These are phyloP conservation scores for Trematosphaeria pertusa DNA, from an alignment of 2,329 filamentous ascomycete genomes.

Conservation along the genomic window DNA sequence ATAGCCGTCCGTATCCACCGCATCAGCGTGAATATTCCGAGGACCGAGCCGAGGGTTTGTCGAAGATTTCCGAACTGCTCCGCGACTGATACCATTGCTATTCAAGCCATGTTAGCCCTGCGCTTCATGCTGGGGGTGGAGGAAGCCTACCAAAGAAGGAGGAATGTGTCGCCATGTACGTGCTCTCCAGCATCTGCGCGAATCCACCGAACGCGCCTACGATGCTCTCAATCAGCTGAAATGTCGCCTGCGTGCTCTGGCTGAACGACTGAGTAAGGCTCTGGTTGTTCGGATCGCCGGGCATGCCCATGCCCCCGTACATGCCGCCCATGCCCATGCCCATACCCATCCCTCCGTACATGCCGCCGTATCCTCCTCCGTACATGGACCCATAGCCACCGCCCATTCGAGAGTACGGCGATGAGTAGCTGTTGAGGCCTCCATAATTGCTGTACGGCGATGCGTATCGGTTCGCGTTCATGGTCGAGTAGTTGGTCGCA, in stretches of 20 bases:
- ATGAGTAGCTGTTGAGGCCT: conserved; percentile 61
- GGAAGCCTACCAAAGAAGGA: conserved; percentile 86
- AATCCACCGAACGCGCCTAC: conserved; percentile 97
- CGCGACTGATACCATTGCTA: conserved; percentile 94
- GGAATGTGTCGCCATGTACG: conserved; percentile 98
- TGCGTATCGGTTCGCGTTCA: conserved; percentile 60
- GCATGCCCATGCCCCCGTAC: conserved; percentile 59
- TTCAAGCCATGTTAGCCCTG: conserved; percentile 18
- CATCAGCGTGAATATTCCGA: conserved; percentile 95
- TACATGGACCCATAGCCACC: conserved; percentile 52
- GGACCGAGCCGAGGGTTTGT: conserved; percentile 88
- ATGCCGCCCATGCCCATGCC: conserved; percentile 51
- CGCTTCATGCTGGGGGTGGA: neutral
- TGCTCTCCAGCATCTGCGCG: conserved; percentile 98
- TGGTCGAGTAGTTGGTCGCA: conserved; percentile 78
- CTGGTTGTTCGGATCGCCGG: conserved; percentile 79
- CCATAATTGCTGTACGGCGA: conserved; percentile 60
- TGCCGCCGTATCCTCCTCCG: conserved; percentile 54
- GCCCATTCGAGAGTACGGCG: conserved; percentile 62
- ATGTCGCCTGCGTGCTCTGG: conserved; percentile 94
- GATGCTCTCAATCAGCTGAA: conserved; percentile 97
- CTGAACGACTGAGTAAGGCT: conserved; percentile 95
- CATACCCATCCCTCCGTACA: conserved; percentile 47
- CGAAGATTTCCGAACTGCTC: conserved; percentile 95
- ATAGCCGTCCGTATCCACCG: conserved; percentile 92